These are phyloP conservation scores for Plantago rigida DNA, from an alignment of 305 asterid genomes.

Conservation along the genomic window DNA sequence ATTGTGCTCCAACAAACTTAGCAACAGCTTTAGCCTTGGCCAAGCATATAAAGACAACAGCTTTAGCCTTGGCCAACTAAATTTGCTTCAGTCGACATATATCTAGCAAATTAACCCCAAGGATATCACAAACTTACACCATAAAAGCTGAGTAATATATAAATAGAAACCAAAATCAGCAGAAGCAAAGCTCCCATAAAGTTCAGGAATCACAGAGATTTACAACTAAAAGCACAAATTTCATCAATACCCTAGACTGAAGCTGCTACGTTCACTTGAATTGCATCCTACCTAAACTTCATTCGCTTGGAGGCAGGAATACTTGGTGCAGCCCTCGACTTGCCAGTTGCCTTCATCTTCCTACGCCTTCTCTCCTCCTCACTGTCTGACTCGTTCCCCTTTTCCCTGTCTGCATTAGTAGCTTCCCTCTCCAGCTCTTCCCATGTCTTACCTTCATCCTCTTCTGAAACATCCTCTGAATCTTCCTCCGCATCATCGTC, in stretches of 20 bases:
- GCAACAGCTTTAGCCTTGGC: no score
- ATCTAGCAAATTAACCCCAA: no score
- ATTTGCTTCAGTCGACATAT: no score
- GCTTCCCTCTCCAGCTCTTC: conserved; percentile 81
- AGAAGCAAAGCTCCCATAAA: not conserved
- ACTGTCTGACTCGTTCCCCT: conserved; percentile 58
- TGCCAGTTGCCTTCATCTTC: conserved; percentile 40
- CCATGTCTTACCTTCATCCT: conserved; percentile 76
- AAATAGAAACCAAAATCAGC: not conserved
- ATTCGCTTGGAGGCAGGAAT: conserved; percentile 14
- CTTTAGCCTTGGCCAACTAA: no score
- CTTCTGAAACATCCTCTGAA: conserved; percentile 40
- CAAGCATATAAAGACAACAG: no score
- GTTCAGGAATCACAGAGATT: not conserved
- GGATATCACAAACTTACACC: no score
- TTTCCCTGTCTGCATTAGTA: conserved; percentile 62
- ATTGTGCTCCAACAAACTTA: no score
- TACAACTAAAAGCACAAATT: not conserved
- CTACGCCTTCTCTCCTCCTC: conserved; percentile 64
- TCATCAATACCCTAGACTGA: not conserved
- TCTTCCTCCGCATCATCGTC: conserved; percentile 63
- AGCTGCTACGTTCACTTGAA: conserved; percentile 1
- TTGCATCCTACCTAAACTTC: conserved; percentile 22
- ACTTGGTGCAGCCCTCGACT: conserved; percentile 23
- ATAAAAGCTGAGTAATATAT: no score